Conservation (phyloP, 2,329 filamentous ascomycete species). For the Ascomycota sp. region DNA sequence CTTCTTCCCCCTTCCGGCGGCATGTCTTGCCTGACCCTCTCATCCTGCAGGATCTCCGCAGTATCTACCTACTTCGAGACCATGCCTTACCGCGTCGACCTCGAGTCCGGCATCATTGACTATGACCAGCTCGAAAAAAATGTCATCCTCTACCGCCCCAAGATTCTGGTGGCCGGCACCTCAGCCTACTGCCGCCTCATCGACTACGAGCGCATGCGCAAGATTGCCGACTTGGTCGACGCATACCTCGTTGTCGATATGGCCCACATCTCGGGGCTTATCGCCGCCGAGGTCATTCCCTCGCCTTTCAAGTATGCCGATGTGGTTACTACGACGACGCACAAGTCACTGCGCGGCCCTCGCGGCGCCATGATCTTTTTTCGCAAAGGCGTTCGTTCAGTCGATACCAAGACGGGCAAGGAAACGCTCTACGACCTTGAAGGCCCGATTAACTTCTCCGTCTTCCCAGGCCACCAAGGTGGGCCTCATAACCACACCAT, state of each 20-base stretch:
- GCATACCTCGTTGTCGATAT: slow-evolving; percentile 94
- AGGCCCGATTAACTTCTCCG: slow-evolving; percentile 91
- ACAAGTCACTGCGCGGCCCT: slow-evolving; percentile 94
- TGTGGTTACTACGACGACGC: slow-evolving; percentile 92
- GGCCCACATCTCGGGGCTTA: slow-evolving; percentile 93
- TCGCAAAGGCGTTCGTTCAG: slow-evolving; percentile 83
- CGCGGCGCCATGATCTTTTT: slow-evolving; percentile 99
- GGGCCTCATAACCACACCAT: slow-evolving; percentile 99
- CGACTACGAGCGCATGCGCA: slow-evolving; percentile 86
- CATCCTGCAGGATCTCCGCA: slow-evolving; percentile 52
- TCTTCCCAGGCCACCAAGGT: slow-evolving; percentile 97
- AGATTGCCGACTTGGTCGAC: slow-evolving; percentile 81
- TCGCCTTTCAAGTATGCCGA: slow-evolving; percentile 84
- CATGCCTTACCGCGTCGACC: slow-evolving; percentile 78
- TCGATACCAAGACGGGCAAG: slow-evolving; percentile 77
- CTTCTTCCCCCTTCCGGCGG: neutral
- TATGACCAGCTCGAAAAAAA: slow-evolving; percentile 84
- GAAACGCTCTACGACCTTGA: slow-evolving; percentile 82
- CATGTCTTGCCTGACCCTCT: neutral
- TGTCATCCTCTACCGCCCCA: slow-evolving; percentile 78
- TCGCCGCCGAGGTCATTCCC: slow-evolving; percentile 80
- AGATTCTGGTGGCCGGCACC: slow-evolving; percentile 87
- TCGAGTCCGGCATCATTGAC: slow-evolving; percentile 86
- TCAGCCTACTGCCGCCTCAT: slow-evolving; percentile 96
- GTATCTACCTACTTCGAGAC: slow-evolving; percentile 99